Evolutionary conservation across 73 alveolate genomes (phyloP), one percentile per base, ranked within the genome.

Genomic region (Urostyla sp.): DNA sequence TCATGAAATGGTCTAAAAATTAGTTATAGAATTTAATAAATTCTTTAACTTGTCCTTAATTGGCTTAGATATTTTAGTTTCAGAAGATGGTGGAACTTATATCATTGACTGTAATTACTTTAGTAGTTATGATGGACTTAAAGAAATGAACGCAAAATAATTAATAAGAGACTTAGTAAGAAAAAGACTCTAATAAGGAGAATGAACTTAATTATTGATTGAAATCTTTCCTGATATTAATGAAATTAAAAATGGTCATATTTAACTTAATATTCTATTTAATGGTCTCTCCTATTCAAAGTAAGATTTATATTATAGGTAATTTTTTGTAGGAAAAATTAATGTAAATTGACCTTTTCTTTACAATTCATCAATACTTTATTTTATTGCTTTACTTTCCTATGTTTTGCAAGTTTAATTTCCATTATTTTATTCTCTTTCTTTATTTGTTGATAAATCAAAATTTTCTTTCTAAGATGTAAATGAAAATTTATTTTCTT

Each of bases 241-340:
- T 40, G 16, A 10, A 40, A 11, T 11, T 40, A 11, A 16, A 40
- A 16, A 40, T 40, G 16, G 52, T 11, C 52, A 40, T 11, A 40
- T 40, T 24, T 43, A 40, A 27, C 54, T 61, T 32, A 73, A 27
- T 7, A 18, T 10, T 18, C 23, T 32, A 73, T 73, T 73, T n/a
- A 53, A n/a, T 10, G 43, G 59, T 53, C 86, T 51, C 30, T 73
- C 86, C 34, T 73, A 74, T 20, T 73, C 86, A 31, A 73, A 73
- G 50, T 53, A 73, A 1, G 7, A 43, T 48, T 53, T 73, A 28
- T 73, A 73, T 7, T 13, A 73, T 0, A 27, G 28, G 44, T 20
- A 73, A 28, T 54, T 51, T 21, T 45, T 54, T 30, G n/a, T 52
- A 0, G 86, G 86, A 28, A 73, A 73, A 15, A 73, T 73, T 45